These are phyloP conservation scores for Pyrenochaeta sp. DNA, from an alignment of 2,329 filamentous ascomycete species.

Conservation along the genomic window DNA sequence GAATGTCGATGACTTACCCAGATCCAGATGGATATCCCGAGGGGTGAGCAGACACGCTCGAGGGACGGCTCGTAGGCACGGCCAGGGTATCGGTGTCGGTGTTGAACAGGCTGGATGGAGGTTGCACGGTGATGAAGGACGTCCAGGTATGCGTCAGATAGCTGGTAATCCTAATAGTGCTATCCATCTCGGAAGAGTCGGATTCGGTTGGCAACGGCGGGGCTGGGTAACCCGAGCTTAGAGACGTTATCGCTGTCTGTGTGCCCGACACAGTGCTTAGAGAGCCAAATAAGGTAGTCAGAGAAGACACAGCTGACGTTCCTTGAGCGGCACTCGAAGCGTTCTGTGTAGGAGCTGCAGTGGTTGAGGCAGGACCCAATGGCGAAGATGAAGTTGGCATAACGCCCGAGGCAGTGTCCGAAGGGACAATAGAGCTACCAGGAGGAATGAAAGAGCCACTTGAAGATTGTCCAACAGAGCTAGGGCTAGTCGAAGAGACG, in stretches of 20 bases:
- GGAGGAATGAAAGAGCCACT: conserved; percentile 4
- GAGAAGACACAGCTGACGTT: conserved; percentile 6
- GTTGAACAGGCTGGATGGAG: conserved; percentile 12
- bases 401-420: background rate
- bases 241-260: conserved; percentile 12
- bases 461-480: background rate
- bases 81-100: conserved; percentile 27
- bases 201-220: conserved; percentile 17
- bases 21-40: conserved; percentile 37
- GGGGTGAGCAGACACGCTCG: conserved; percentile 25
- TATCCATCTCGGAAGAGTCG: conserved; percentile 20
- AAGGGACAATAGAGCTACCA: background rate
- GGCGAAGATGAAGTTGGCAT: background rate
- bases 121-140: conserved; percentile 26
- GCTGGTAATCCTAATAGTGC: conserved; percentile 37
- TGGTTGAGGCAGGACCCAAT: background rate
- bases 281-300: conserved; percentile 3
- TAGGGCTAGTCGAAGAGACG: conserved; percentile 3
- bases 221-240: conserved; percentile 20
- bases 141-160: conserved; percentile 32
- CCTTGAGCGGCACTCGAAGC: background rate
- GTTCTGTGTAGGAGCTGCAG: conserved; percentile 7
- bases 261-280: conserved; percentile 13
- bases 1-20: conserved; percentile 26
- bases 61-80: conserved; percentile 27